Conservation (phyloP, 495 filamentous ascomycete species). For the Antarctomyces pellizariae region DNA sequence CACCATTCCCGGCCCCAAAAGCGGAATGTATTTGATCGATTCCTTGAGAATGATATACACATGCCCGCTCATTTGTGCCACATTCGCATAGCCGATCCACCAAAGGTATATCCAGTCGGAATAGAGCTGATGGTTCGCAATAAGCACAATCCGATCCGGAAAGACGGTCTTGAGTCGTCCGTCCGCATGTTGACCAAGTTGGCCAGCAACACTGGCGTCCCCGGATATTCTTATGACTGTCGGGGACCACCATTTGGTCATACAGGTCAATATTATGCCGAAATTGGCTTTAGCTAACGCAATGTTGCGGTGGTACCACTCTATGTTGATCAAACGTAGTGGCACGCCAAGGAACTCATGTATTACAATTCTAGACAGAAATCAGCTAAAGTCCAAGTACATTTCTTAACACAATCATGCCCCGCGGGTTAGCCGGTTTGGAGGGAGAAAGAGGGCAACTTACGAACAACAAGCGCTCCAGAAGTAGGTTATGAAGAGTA, state of each 20-base stretch:
- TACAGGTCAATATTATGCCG: constrained; percentile 44
- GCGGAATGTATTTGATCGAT: constrained; percentile 50
- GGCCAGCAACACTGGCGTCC: constrained; percentile 43
- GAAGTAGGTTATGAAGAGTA: constrained; percentile 43
- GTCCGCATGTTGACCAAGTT: constrained; percentile 37
- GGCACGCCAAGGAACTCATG: constrained; percentile 46
- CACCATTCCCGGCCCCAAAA: constrained; percentile 59
- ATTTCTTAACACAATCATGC: constrained; percentile 5
- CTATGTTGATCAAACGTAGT: constrained; percentile 43
- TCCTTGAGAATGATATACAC: constrained; percentile 74
- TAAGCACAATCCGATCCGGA: constrained; percentile 53
- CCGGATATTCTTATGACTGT: constrained; percentile 55
- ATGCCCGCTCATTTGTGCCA: constrained; percentile 48
- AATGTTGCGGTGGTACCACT: constrained; percentile 58
- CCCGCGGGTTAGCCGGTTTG: constrained; percentile 1
- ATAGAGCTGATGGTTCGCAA: constrained; percentile 74
- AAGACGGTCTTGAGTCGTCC: constrained; percentile 50
- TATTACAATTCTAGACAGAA: constrained; percentile 26
- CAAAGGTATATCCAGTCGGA: constrained; percentile 79
- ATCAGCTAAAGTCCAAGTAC: constrained; percentile 1
- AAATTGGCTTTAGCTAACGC: constrained; percentile 54
- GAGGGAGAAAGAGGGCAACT: too few relatives aligned
- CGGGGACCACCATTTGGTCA: constrained; percentile 67
- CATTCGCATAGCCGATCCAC: constrained; percentile 60
- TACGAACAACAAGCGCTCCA: constrained; percentile 16